Evolutionary conservation across 2,329 filamentous ascomycete genomes (phyloP).

Genomic region (Verticillium dahliae): DNA sequence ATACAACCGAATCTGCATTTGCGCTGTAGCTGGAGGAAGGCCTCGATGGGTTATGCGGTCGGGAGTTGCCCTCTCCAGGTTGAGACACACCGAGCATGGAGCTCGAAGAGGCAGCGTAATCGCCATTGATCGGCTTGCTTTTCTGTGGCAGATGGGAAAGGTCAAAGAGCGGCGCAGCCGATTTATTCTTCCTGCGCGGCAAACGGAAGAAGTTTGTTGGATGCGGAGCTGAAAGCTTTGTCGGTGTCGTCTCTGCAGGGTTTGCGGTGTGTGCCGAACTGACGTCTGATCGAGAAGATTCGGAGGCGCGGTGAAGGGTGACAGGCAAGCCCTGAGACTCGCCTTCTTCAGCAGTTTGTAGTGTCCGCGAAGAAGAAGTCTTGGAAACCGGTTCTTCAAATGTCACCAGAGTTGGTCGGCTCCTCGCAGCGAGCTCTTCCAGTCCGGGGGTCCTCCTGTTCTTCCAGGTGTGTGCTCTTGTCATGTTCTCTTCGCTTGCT

Average conservation of each 20-base stretch:
- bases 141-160: conserved; percentile 78
- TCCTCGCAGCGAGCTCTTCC: conserved; percentile 16
- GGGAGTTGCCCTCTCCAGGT: conserved; percentile 6
- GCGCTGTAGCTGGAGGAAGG: conserved; percentile 10
- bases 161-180: conserved; percentile 73
- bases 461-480: conserved; percentile 20
- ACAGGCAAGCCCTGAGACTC: conserved; percentile 21
- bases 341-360: neutral
- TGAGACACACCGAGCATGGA: conserved; percentile 31
- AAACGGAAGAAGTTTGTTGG: conserved; percentile 76
- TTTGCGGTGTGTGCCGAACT: conserved; percentile 62
- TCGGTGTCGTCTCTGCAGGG: conserved; percentile 46
- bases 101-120: conserved; percentile 28
- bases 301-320: conserved; percentile 24
- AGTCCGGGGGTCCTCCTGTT: conserved; percentile 30
- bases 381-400: conserved; percentile 49
- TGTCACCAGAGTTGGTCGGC: conserved; percentile 21
- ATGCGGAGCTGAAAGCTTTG: conserved; percentile 45
- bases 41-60: conserved; percentile 4
- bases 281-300: conserved; percentile 85
- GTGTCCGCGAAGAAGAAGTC: neutral
- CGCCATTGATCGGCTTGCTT: conserved; percentile 33
- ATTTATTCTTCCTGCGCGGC: conserved; percentile 68
- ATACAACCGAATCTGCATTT: conserved; percentile 14
- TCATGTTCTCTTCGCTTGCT: conserved; percentile 8